Base-by-base conservation (phyloP, 2,329 filamentous ascomycete species). In the Paecilomyces niveus region DNA sequence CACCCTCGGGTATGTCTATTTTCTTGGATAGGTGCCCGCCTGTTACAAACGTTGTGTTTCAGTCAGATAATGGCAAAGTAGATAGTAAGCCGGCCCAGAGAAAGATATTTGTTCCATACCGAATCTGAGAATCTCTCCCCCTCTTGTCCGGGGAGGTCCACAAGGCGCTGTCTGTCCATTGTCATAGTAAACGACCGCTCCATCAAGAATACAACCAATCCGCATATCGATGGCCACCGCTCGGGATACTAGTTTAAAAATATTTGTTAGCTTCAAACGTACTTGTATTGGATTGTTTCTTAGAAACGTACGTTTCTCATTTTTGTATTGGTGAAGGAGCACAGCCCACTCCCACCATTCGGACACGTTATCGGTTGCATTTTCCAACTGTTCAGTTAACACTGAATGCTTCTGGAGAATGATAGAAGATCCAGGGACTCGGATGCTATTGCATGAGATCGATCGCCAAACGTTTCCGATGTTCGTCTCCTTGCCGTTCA, bases 141-240 rank as follows among this genome's bases (percentile, higher is more conserved):
- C 58, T 0, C 62, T 61, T 5, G 70, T 57, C 1, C 59, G 58
- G 13, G 67, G 65, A 0, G 72, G 74, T 0, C 79, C 78, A 63
- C 78, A 81, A 29, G 78, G 75, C 13, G 73, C 71, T 9, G 62
- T 65, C n/a, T 71, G 68, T 8, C 77, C 78, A 56, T 81, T 78
- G 52, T 66, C 67, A 62, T 78, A 81, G 60, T 77, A 68, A 2
- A 81, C 74, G 32, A 77, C 71, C 4, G 75, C 78, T 26, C 79
- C 78, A 55, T 81, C 78, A 49, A 80, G 73, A 6, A 68, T 63
- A 49, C 66, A 70, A 3, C 79, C 79, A 5, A 80, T 74, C 1
- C 78, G 71, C 2, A 81, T 62, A 60, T 81, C 79, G 29, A 82
- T 76, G 15, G 68, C 72, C 1, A 66, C 70, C 0, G 76, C 78